Evolutionary conservation across 176 grass and related monocot species (phyloP).

Genomic region (Aegilops longissima): DNA sequence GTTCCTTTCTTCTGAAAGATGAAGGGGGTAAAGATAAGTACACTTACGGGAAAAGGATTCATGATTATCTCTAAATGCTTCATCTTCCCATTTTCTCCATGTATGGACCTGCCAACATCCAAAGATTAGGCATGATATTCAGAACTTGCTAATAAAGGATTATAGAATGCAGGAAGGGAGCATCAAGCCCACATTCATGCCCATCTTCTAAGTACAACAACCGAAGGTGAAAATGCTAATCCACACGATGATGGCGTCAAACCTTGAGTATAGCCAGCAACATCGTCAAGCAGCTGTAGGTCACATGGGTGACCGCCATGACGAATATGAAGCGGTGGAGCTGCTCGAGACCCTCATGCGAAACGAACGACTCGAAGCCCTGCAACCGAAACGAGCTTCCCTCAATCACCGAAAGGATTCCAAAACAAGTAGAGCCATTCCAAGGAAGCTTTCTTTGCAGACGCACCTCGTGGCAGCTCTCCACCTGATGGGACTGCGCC

Average conservation of each 20-base stretch:
- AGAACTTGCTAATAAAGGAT: neutral
- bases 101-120: constrained; percentile 67
- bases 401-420: neutral
- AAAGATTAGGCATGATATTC: constrained; percentile 23
- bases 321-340: constrained; percentile 97
- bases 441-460: neutral
- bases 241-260: neutral
- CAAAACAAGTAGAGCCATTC: neutral
- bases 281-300: constrained; percentile 95
- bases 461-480: constrained; percentile 57
- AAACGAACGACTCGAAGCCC: constrained; percentile 91
- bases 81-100: constrained; percentile 99
- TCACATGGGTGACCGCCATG: constrained; percentile 95
- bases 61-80: constrained; percentile 81
- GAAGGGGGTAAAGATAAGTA: neutral
- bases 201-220: neutral
- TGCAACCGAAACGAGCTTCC: constrained; percentile 38
- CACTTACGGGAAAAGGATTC: constrained; percentile 71
- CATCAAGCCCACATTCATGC: neutral
- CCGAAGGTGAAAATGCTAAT: neutral
- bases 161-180: neutral
- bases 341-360: constrained; percentile 92
- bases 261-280: constrained; percentile 95
- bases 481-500: constrained; percentile 29
- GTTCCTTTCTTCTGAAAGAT: constrained; percentile 15